These are phyloP conservation scores for Trichoderma virens DNA, from an alignment of 495 filamentous ascomycete species.

Conservation along the genomic window DNA sequence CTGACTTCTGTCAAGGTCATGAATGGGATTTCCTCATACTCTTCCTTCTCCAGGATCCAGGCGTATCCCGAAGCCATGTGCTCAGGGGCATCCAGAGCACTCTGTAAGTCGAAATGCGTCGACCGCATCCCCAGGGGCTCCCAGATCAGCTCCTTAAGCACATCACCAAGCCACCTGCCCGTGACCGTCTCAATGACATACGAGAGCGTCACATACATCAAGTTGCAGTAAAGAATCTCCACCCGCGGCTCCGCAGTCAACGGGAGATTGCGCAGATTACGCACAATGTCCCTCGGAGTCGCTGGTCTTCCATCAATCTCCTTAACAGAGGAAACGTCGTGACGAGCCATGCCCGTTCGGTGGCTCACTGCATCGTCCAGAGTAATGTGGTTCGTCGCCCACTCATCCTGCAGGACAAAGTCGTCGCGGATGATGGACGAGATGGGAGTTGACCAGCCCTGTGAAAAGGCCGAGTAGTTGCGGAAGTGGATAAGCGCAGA, in stretches of 20 bases:
- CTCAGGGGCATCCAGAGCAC: constrained; percentile 20
- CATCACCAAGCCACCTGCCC: constrained; percentile 32
- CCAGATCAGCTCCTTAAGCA: constrained; percentile 38
- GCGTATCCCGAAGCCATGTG: constrained; percentile 24
- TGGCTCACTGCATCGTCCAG: constrained; percentile 46
- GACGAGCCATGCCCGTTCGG: constrained; percentile 40
- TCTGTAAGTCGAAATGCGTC: constrained; percentile 41
- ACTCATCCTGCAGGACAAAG: constrained; percentile 41
- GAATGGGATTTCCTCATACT: constrained; percentile 17
- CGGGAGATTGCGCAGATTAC: constrained; percentile 37
- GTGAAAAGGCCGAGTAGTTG: constrained; percentile 15
- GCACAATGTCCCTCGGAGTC: constrained; percentile 22
- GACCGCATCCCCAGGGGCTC: constrained; percentile 39
- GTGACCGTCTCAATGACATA: constrained; percentile 37
- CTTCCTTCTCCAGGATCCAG: constrained; percentile 18
- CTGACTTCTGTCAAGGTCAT: constrained; percentile 22
- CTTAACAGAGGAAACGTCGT: constrained; percentile 24
- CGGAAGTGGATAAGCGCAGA: constrained; percentile 39
- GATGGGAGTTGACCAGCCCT: constrained; percentile 44
- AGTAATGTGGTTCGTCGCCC: constrained; percentile 38
- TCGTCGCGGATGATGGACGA: constrained; percentile 43
- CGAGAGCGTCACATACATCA: constrained; percentile 40
- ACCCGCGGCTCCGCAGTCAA: constrained; percentile 31
- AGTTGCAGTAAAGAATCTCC: constrained; percentile 44
- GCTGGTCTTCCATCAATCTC: constrained; percentile 5